Percentiles rank a stretch among this genome's conserved stretches.
Conservation (phyloP, 23 red algal genomes). For the Cyanidioschyzon merolae region DNA sequence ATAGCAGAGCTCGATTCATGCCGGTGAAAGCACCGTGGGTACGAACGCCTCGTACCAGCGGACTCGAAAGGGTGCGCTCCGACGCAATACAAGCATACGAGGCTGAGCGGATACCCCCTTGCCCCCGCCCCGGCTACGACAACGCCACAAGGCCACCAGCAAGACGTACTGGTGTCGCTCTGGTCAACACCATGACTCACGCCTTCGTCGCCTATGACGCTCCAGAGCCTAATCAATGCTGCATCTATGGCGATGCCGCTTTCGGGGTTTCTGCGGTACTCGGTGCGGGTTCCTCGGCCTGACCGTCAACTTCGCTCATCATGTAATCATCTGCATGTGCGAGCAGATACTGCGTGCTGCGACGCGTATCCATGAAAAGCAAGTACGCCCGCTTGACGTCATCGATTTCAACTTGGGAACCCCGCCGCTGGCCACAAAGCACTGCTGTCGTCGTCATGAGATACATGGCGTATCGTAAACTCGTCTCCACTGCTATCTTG, state of each 20-base stretch:
- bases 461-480: conserved; percentile 93
- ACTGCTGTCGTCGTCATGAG: conserved; percentile 85
- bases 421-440: conserved; percentile 52
- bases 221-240: too few species aligned
- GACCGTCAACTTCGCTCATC: conserved; percentile 46
- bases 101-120: too few species aligned
- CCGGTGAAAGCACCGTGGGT: too few species aligned
- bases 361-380: conserved; percentile 75
- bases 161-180: too few species aligned
- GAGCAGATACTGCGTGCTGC: conserved; percentile 67
- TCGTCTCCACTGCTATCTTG: conserved; percentile 76
- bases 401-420: conserved; percentile 68
- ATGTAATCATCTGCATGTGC: conserved; percentile 77
- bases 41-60: too few species aligned
- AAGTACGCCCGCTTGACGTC: conserved; percentile 85
- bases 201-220: too few species aligned
- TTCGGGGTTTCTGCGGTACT: not conserved
- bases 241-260: not conserved
- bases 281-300: not conserved
- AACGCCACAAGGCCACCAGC: too few species aligned
- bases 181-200: too few species aligned
- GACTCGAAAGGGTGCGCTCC: too few species aligned
- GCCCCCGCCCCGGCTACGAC: too few species aligned
- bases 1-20: too few species aligned
- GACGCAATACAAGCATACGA: too few species aligned